Base-by-base conservation (phyloP, 2,329 filamentous ascomycete species). In the Exophiala lecanii-corni region DNA sequence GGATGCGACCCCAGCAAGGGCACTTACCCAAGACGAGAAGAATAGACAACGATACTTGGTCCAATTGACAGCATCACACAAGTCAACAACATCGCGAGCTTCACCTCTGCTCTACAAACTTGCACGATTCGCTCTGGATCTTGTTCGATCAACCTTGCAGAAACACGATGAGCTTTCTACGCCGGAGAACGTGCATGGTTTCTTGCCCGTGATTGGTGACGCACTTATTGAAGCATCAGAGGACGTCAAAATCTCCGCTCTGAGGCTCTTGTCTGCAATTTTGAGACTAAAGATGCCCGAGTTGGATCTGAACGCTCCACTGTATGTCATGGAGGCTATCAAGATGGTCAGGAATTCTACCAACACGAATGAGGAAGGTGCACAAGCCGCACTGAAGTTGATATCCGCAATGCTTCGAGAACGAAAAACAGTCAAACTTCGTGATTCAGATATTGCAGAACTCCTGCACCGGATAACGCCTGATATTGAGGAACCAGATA, bases 401-500 rank as follows among this genome's bases (percentile, higher is more conserved):
- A 74, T 97, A 33, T 85, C 89, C 0, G 82, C 88, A 6, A 79
- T 96, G 45, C 74, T 98, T 5, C 81, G 89, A 34, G 89, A 97
- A 59, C 78, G 87, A 37, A 79, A 79, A 47, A 82, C 82, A 53
- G 79, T 92, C 4, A 70, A 76, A 13, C 73, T 97, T 57, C 89
- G 86, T 62, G 86, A 95, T 53, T 80, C 79, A 2, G 84, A 89
- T 32, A 70, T 97, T 15, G 88, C 92, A 33, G 83, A 88, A 62
- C 70, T 98, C 2, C 78, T 97, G 3, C 79, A 81, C 49, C 85
- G 86, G 46, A 71, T 97, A 39, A 85, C 89, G 55, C 82, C 89
- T 19, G 91, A 97, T 58, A 76, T 98, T 36, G 94, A 94, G 20
- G 88, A 97, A 60, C 89, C 91, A 3, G 83, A 95, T 53, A 83